These are phyloP conservation scores for Mrakiaceae sp. DNA, from an alignment of 1,284 basidiomycete species.

Conservation along the genomic window DNA sequence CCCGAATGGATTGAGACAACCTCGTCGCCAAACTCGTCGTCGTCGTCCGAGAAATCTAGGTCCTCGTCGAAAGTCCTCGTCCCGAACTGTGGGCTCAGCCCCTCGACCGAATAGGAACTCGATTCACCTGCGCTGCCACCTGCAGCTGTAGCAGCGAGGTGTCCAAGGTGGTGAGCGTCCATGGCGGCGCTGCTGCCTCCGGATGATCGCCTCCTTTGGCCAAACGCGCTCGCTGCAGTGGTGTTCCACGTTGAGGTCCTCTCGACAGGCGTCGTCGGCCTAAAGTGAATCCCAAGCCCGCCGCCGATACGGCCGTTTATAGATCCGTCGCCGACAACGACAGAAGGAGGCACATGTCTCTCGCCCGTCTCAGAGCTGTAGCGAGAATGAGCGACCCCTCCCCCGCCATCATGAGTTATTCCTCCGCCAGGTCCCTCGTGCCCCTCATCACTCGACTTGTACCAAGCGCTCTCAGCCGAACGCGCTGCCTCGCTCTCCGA, in stretches of 20 bases:
- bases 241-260: not conserved
- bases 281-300: constrained; percentile 6
- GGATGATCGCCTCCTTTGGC: no score
- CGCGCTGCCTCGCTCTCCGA: not conserved
- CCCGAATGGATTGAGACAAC: not conserved
- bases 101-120: not conserved
- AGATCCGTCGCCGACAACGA: not conserved
- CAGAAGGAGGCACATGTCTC: not conserved
- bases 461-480: not conserved
- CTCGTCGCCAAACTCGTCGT: not conserved
- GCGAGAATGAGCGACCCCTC: not conserved
- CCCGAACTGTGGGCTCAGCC: not conserved
- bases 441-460: not conserved
- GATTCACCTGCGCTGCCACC: not conserved
- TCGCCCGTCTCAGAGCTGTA: not conserved
- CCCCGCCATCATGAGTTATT: not conserved
- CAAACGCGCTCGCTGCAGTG: not conserved
- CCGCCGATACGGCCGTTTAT: not conserved
- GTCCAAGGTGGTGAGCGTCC: not conserved
- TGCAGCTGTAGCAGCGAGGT: not conserved
- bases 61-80: constrained; percentile 4
- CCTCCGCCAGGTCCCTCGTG: not conserved
- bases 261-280: not conserved
- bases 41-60: constrained; percentile 7
- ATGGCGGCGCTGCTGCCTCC: not conserved